Evolutionary conservation across 2,329 filamentous ascomycete species (phyloP).

Genomic region (Claviceps sorghi): DNA sequence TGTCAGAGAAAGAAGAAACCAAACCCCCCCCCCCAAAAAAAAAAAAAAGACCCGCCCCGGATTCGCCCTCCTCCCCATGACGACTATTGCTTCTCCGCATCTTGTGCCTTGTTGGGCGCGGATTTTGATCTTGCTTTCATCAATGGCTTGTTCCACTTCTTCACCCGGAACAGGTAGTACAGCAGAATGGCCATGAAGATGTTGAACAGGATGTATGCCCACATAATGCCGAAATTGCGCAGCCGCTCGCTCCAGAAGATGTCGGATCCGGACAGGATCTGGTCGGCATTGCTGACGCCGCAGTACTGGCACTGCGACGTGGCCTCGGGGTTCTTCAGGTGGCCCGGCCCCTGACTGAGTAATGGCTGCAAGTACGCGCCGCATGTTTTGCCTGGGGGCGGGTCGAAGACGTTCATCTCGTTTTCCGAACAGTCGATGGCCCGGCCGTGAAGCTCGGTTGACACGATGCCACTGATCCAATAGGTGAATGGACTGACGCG

Average conservation of each 20-base stretch:
- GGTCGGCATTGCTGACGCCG: conserved; percentile 43
- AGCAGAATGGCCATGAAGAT: conserved; percentile 40
- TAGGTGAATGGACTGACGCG: conserved; percentile 53
- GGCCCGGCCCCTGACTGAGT: conserved; percentile 34
- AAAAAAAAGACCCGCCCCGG: too few species aligned
- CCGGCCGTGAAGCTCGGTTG: conserved; percentile 46
- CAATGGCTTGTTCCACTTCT: conserved; percentile 15
- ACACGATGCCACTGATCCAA: conserved; percentile 51
- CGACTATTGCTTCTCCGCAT: background rate
- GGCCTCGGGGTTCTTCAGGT: conserved; percentile 46
- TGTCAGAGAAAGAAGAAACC: background rate
- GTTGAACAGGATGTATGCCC: conserved; percentile 52
- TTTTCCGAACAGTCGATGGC: conserved; percentile 33
- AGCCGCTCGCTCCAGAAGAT: conserved; percentile 43
- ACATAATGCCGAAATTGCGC: conserved; percentile 58
- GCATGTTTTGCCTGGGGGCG: conserved; percentile 49
- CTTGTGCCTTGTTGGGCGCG: background rate
- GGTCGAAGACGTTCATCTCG: conserved; percentile 51
- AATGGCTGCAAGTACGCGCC: conserved; percentile 46
- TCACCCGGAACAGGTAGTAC: conserved; percentile 49
- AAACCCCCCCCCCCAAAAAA: too few species aligned
- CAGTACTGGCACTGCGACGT: conserved; percentile 52
- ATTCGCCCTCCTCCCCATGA: background rate
- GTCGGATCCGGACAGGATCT: conserved; percentile 34
- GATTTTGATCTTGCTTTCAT: background rate